A percentile compares a stretch with the other conserved stretches of the same genome.
These are phyloP conservation scores for Thraustochytrium striatum DNA, from an alignment of 352 stramenopile species.

Conservation along the genomic window DNA sequence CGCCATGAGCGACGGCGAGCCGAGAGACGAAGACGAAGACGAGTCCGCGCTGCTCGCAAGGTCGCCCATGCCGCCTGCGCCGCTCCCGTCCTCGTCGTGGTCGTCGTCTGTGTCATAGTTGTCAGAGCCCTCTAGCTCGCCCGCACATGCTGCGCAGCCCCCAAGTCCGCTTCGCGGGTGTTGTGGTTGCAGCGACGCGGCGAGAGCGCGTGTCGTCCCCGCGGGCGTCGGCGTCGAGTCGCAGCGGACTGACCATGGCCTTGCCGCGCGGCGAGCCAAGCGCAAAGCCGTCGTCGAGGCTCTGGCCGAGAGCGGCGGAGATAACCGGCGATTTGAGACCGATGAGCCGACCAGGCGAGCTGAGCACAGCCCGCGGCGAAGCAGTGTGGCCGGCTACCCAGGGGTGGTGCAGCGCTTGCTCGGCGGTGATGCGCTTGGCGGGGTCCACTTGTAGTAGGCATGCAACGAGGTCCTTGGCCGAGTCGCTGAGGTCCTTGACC, in stretches of 20 bases:
- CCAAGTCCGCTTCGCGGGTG: too few relatives aligned
- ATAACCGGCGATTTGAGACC: not conserved
- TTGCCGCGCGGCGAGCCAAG: not conserved
- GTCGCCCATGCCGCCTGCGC: too few relatives aligned
- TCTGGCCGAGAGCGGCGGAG: not conserved
- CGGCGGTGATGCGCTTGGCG: conserved; percentile 69
- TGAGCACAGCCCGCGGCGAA: not conserved
- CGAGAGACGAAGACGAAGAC: conserved; percentile 37
- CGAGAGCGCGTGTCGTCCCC: not conserved
- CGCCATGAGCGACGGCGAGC: too few relatives aligned
- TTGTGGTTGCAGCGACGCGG: not conserved
- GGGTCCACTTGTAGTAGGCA: conserved; percentile 81
- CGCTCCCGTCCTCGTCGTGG: conserved; percentile 12
- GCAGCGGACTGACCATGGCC: not conserved
- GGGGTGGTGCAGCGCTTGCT: conserved; percentile 74
- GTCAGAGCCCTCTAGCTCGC: not conserved
- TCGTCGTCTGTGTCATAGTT: not conserved
- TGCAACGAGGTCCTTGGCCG: conserved; percentile 87
- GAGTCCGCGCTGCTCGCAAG: not conserved
- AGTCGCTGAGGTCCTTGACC: conserved; percentile 82
- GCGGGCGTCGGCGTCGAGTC: not conserved
- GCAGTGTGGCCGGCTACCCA: conserved; percentile 63
- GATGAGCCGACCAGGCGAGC: not conserved
- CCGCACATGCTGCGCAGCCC: not conserved
- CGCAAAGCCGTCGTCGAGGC: too few relatives aligned